phyloP scores from a whole-genome alignment of 2,329 filamentous ascomycete genomes.

The Fusarium buxicola region DNA sequence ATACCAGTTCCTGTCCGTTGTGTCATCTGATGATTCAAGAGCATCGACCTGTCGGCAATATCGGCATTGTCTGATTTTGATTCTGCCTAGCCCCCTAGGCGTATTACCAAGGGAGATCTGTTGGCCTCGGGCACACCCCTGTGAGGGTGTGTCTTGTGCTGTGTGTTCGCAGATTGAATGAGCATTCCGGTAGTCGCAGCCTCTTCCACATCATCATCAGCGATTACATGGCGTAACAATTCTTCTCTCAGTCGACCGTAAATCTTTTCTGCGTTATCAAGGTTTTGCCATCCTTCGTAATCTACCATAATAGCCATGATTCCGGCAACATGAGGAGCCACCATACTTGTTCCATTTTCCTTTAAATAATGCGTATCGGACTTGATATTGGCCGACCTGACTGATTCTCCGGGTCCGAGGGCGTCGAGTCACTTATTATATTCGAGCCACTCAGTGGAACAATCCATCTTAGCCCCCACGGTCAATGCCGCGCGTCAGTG shows the following conservation, averaged over 20 bases:
- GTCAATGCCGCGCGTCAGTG: too few species aligned
- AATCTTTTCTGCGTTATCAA: neutral
- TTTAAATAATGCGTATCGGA: neutral
- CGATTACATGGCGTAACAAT: neutral
- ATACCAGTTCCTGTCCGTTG: neutral
- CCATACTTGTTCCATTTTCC: slow-evolving; percentile 10
- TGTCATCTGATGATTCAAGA: neutral
- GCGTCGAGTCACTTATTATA: neutral
- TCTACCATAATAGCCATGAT: slow-evolving; percentile 4
- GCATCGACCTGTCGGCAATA: neutral
- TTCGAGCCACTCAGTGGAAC: neutral
- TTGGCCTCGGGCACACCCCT: neutral
- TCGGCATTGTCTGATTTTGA: neutral
- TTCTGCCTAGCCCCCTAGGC: neutral
- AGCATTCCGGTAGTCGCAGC: neutral
- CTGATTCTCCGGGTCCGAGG: neutral
- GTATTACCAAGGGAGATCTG: neutral
- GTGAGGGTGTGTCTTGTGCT: neutral
- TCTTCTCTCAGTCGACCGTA: neutral
- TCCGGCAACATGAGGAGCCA: neutral
- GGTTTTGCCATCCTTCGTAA: neutral
- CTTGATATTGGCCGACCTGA: neutral
- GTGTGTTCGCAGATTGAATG: neutral
- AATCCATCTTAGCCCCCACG: neutral
- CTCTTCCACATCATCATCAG: neutral